Conservation (phyloP, 2,329 filamentous ascomycete genomes). For the Ascochyta fabae region DNA sequence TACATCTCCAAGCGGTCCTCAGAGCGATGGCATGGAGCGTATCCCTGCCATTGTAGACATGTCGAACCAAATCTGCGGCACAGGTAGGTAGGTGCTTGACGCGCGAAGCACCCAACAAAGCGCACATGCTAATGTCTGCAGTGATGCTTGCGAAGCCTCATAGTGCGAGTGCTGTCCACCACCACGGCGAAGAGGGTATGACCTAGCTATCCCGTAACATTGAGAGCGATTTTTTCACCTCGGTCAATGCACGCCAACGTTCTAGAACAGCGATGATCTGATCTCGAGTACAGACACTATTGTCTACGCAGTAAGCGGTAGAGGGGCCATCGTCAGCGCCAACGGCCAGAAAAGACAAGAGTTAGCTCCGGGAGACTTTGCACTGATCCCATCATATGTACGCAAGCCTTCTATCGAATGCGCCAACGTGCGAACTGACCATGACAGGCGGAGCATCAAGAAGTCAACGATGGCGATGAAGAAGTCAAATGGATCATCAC, state of each 20-base stretch:
- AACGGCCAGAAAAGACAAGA: conserved; percentile 63
- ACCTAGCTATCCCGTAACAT: not conserved
- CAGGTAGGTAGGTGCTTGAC: conserved; percentile 58
- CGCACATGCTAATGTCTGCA: conserved; percentile 32
- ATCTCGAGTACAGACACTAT: conserved; percentile 63
- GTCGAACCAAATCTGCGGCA: conserved; percentile 71
- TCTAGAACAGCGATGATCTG: not conserved
- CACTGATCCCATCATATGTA: conserved; percentile 69
- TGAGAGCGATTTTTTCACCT: not conserved
- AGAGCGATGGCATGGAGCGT: conserved; percentile 58
- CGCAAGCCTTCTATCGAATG: not conserved
- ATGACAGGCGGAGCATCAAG: conserved; percentile 67
- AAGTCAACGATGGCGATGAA: conserved; percentile 69
- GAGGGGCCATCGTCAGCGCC: conserved; percentile 65
- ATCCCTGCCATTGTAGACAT: conserved; percentile 67
- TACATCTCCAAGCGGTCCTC: conserved; percentile 50
- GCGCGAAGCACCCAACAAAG: not conserved
- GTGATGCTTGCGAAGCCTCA: conserved; percentile 70
- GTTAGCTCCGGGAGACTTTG: conserved; percentile 70
- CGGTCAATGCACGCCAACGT: not conserved
- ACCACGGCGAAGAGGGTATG: conserved; percentile 72
- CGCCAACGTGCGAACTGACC: not conserved
- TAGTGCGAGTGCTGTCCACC: conserved; percentile 68
- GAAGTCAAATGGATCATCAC: conserved; percentile 72
- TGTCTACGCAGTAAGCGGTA: conserved; percentile 68